phyloP scores from a whole-genome alignment of 2,329 filamentous ascomycete genomes.

The Cladophialophora immunda region DNA sequence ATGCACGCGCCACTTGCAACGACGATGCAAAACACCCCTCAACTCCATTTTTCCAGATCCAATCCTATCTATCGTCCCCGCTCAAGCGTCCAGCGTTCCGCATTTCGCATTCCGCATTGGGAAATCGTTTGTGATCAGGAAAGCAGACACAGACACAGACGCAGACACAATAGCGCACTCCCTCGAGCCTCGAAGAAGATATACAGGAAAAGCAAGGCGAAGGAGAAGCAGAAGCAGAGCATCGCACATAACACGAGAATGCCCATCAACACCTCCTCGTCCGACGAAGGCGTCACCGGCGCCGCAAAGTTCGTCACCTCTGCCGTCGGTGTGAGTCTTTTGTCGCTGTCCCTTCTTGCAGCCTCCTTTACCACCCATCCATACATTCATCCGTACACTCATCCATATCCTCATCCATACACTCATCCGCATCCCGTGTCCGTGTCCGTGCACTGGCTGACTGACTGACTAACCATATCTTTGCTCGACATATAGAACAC shows the following conservation, averaged over 20 bases:
- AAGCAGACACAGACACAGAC: too few relatives aligned
- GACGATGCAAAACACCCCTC: too few relatives aligned
- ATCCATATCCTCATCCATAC: neutral
- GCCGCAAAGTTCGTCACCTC: slow-evolving; percentile 65
- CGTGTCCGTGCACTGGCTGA: too few relatives aligned
- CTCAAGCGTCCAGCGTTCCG: too few relatives aligned
- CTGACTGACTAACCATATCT: too few relatives aligned
- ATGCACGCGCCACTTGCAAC: too few relatives aligned
- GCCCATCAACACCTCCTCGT: slow-evolving; percentile 37
- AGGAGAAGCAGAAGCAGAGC: too few relatives aligned
- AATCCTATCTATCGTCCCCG: too few relatives aligned
- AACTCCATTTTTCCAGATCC: too few relatives aligned
- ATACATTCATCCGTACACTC: neutral
- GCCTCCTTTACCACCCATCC: neutral
- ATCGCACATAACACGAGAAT: slow-evolving; percentile 26
- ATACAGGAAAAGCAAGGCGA: neutral
- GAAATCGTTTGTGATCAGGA: too few relatives aligned
- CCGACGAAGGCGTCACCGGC: slow-evolving; percentile 56
- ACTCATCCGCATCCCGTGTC: neutral
- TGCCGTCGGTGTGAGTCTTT: slow-evolving; percentile 53
- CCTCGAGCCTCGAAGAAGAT: neutral
- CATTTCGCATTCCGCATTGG: too few relatives aligned
- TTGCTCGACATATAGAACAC: slow-evolving; percentile 51
- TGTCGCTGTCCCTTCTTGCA: neutral
- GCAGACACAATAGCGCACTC: too few relatives aligned